Percentiles rank a stretch among this genome's conserved stretches.
These are phyloP conservation scores for Bombardia bombarda DNA, from an alignment of 495 filamentous ascomycete genomes.

Conservation along the genomic window DNA sequence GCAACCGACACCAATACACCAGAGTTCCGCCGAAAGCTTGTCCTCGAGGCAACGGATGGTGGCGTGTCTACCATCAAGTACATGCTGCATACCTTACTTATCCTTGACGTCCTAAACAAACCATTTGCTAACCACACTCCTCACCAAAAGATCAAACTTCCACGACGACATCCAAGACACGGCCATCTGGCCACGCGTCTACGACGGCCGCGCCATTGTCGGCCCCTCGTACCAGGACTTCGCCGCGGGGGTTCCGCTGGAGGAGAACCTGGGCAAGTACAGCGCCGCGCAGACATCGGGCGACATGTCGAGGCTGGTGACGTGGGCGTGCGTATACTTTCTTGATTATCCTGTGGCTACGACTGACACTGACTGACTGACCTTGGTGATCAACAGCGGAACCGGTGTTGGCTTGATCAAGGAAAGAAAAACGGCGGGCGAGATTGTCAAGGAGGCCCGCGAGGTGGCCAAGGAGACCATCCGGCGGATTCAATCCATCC, in stretches of 20 bases:
- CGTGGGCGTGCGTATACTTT: slow-evolving; percentile 46
- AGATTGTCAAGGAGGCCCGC: slow-evolving; percentile 65
- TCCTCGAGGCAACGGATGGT: slow-evolving; percentile 56
- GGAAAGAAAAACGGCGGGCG: slow-evolving; percentile 58
- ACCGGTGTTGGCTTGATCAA: slow-evolving; percentile 56
- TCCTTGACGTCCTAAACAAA: background rate
- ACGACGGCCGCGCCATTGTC: slow-evolving; percentile 57
- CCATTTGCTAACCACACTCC: background rate
- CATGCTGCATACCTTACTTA: slow-evolving; percentile 1
- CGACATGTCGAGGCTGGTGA: slow-evolving; percentile 25
- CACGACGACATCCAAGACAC: slow-evolving; percentile 65
- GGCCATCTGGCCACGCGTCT: slow-evolving; percentile 54
- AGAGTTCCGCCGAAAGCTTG: slow-evolving; percentile 50
- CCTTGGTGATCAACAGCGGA: slow-evolving; percentile 19
- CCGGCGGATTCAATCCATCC: slow-evolving; percentile 9
- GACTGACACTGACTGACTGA: background rate
- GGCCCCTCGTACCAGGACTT: slow-evolving; percentile 53
- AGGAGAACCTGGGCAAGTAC: slow-evolving; percentile 51
- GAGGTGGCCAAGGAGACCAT: slow-evolving; percentile 51
- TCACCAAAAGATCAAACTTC: slow-evolving; percentile 42
- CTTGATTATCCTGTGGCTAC: background rate
- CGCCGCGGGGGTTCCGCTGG: slow-evolving; percentile 42
- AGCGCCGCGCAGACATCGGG: slow-evolving; percentile 37
- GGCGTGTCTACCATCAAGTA: slow-evolving; percentile 53
- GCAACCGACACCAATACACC: slow-evolving; percentile 54